Conservation (phyloP, 2,329 filamentous ascomycete species). For the Aspergillus melleus region DNA sequence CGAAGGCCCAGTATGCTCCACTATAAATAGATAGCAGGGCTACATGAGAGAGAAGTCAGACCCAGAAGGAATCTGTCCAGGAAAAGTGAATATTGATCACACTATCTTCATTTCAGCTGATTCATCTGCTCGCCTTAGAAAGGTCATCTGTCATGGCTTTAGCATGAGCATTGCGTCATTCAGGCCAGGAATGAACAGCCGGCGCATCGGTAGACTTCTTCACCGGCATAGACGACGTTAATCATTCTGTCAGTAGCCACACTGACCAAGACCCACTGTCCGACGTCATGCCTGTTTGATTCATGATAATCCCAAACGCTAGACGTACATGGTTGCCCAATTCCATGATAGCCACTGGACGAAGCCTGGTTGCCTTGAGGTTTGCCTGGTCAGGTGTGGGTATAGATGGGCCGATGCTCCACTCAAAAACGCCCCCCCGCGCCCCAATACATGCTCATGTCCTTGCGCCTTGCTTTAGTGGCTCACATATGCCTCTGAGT, state of each 20-base stretch:
- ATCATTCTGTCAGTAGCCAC: background rate
- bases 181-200: too few relatives aligned
- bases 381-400: conserved; percentile 20
- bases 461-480: background rate
- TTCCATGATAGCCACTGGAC: conserved; percentile 48
- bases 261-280: background rate
- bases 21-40: too few relatives aligned
- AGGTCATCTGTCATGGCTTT: too few relatives aligned
- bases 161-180: too few relatives aligned
- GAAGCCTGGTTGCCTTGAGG: conserved; percentile 50
- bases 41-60: too few relatives aligned
- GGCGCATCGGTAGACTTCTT: background rate
- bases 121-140: too few relatives aligned
- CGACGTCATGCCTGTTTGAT: conserved; percentile 66
- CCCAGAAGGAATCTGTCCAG: too few relatives aligned
- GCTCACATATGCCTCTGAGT: background rate
- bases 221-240: background rate
- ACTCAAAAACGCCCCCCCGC: background rate
- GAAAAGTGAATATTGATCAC: too few relatives aligned
- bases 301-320: conserved; percentile 69
- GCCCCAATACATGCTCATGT: background rate
- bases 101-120: too few relatives aligned
- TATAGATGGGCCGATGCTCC: background rate
- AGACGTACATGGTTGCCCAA: conserved; percentile 40
- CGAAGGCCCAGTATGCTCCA: too few relatives aligned